Evolutionary conservation across 2,329 filamentous ascomycete species (phyloP).

Genomic region (Xylariaceae sp.): DNA sequence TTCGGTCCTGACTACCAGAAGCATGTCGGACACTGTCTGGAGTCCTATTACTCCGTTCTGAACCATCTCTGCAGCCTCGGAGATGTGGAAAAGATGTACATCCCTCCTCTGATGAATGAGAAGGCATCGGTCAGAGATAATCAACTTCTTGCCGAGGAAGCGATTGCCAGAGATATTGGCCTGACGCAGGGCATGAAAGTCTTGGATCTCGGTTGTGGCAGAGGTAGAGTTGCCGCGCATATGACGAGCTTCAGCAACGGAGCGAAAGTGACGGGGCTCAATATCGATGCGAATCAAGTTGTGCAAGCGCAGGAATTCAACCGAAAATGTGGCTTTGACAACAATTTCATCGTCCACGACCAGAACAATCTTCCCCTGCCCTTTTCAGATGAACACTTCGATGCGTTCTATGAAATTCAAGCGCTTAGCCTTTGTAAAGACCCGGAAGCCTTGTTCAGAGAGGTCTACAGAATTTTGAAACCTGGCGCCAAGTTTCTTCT

Average conservation of each 20-base stretch:
- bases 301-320: slow-evolving; percentile 33
- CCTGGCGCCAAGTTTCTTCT: slow-evolving; percentile 50
- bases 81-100: slow-evolving; percentile 59
- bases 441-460: slow-evolving; percentile 43
- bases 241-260: slow-evolving; percentile 46
- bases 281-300: slow-evolving; percentile 52
- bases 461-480: slow-evolving; percentile 48
- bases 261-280: slow-evolving; percentile 48
- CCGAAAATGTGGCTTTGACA: slow-evolving; percentile 32
- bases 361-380: slow-evolving; percentile 52
- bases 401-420: slow-evolving; percentile 57
- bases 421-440: slow-evolving; percentile 54
- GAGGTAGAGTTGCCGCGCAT: slow-evolving; percentile 52
- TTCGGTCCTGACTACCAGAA: slow-evolving; percentile 49
- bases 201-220: slow-evolving; percentile 52
- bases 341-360: slow-evolving; percentile 49
- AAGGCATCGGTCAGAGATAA: slow-evolving; percentile 49
- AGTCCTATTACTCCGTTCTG: slow-evolving; percentile 51
- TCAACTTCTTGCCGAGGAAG: slow-evolving; percentile 52
- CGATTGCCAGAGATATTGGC: slow-evolving; percentile 45
- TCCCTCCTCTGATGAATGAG: slow-evolving; percentile 52
- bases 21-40: slow-evolving; percentile 50
- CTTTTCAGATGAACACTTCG: slow-evolving; percentile 47
- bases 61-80: slow-evolving; percentile 55
- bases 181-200: slow-evolving; percentile 45